A percentile compares a stretch with the other conserved stretches of the same genome.
These are phyloP conservation scores for Kwoniella dendrophila DNA, from an alignment of 768 basidiomycete species.

Conservation along the genomic window DNA sequence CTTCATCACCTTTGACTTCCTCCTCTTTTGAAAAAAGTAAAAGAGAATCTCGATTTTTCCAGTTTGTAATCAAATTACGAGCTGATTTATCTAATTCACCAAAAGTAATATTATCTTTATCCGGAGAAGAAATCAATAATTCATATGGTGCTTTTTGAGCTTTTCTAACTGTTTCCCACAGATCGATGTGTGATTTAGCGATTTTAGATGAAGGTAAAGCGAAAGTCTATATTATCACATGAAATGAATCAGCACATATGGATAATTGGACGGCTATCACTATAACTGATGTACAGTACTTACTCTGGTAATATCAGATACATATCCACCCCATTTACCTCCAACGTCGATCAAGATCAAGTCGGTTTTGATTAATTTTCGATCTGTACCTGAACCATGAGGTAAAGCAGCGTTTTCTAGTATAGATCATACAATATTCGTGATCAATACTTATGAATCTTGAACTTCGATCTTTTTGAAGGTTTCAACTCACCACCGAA, in stretches of 20 bases:
- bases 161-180: conserved; percentile 69
- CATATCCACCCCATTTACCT: conserved; percentile 71
- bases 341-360: conserved; percentile 76
- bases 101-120: conserved; percentile 15
- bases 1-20: neutral
- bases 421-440: neutral
- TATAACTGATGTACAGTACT: conserved; percentile 32
- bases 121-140: conserved; percentile 58
- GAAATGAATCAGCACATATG: neutral
- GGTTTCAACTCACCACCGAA: conserved; percentile 70
- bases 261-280: neutral
- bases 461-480: neutral
- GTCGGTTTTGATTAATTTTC: conserved; percentile 63
- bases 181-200: conserved; percentile 60
- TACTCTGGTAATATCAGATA: conserved; percentile 77
- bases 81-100: conserved; percentile 60
- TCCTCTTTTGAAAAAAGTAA: neutral
- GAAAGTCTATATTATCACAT: conserved; percentile 61
- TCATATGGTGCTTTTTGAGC: conserved; percentile 67
- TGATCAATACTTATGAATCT: neutral
- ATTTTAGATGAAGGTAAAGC: conserved; percentile 66
- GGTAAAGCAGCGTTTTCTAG: conserved; percentile 83
- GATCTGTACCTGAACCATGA: conserved; percentile 77
- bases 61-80: conserved; percentile 59
- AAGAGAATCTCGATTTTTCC: conserved; percentile 3